Evolutionary conservation across 1,139 yeast genomes (phyloP).

Genomic region (Blastobotrys proliferans): DNA sequence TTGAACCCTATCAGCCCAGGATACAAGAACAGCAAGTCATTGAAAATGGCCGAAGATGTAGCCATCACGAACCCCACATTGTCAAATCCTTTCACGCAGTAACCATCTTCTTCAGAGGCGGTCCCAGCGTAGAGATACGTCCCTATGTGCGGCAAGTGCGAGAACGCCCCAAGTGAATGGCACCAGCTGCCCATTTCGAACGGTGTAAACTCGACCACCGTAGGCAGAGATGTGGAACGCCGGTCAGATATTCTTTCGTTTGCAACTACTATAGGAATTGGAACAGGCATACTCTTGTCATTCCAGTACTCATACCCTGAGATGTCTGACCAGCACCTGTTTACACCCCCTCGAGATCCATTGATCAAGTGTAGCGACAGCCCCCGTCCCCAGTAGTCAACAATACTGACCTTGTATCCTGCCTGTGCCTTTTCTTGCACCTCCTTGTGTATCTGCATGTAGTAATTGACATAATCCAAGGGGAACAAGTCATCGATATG

Average conservation of each 20-base stretch:
- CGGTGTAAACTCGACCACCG: constrained; percentile 76
- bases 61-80: constrained; percentile 75
- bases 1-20: constrained; percentile 5
- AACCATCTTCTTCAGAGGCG: not conserved
- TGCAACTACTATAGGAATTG: constrained; percentile 66
- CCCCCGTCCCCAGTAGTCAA: constrained; percentile 89
- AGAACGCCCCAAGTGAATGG: constrained; percentile 62
- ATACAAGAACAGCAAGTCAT: constrained; percentile 42
- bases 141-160: constrained; percentile 70
- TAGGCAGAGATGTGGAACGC: constrained; percentile 50
- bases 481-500: constrained; percentile 1
- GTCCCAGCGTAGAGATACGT: constrained; percentile 55
- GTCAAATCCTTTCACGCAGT: constrained; percentile 64
- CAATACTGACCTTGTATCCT: constrained; percentile 64
- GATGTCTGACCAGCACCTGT: constrained; percentile 61
- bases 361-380: constrained; percentile 65
- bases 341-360: constrained; percentile 51
- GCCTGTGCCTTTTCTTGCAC: constrained; percentile 36
- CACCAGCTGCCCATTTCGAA: constrained; percentile 91
- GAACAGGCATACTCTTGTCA: constrained; percentile 52
- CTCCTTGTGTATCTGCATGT: constrained; percentile 8
- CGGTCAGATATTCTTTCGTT: constrained; percentile 49
- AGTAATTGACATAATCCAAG: constrained; percentile 6
- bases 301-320: constrained; percentile 47
- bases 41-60: constrained; percentile 73